A percentile compares a stretch with the other conserved stretches of the same genome.
These are phyloP conservation scores for Myxozyma lipomycoides DNA, from an alignment of 805 yeast genomes.

Conservation along the genomic window DNA sequence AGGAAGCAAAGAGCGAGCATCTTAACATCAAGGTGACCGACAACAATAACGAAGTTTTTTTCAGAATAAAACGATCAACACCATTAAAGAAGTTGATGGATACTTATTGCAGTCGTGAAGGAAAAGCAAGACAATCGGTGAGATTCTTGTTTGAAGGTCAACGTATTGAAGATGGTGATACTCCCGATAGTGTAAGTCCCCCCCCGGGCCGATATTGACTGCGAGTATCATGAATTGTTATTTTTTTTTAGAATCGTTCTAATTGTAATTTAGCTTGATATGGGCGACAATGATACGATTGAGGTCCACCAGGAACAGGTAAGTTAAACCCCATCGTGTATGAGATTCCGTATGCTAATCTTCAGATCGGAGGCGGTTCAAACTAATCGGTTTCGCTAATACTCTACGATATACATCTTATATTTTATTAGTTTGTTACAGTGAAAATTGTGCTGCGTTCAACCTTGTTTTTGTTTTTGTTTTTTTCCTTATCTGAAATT, in stretches of 20 bases:
- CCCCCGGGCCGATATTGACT: no score
- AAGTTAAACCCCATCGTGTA: constrained; percentile 27
- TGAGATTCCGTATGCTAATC: no score
- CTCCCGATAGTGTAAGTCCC: constrained; percentile 66
- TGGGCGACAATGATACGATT: constrained; percentile 93
- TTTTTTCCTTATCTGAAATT: no score
- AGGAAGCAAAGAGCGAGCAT: constrained; percentile 48
- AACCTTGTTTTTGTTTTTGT: no score
- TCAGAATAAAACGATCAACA: constrained; percentile 89
- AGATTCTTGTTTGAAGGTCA: constrained; percentile 93
- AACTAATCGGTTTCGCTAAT: no score
- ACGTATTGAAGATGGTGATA: constrained; percentile 78
- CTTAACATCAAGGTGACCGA: constrained; percentile 92
- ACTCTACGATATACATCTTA: no score
- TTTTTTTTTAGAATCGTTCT: background rate
- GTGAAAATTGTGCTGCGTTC: no score
- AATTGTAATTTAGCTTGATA: constrained; percentile 51
- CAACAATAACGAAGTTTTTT: constrained; percentile 88
- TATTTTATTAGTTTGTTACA: no score
- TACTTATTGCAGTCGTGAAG: constrained; percentile 97
- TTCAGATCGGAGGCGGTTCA: background rate
- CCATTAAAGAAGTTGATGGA: constrained; percentile 94
- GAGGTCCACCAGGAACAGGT: constrained; percentile 96
- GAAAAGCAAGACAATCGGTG: constrained; percentile 74
- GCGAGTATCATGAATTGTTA: background rate